Conservation (phyloP, 2,329 filamentous ascomycete genomes). For the Aschersonia sp. region DNA sequence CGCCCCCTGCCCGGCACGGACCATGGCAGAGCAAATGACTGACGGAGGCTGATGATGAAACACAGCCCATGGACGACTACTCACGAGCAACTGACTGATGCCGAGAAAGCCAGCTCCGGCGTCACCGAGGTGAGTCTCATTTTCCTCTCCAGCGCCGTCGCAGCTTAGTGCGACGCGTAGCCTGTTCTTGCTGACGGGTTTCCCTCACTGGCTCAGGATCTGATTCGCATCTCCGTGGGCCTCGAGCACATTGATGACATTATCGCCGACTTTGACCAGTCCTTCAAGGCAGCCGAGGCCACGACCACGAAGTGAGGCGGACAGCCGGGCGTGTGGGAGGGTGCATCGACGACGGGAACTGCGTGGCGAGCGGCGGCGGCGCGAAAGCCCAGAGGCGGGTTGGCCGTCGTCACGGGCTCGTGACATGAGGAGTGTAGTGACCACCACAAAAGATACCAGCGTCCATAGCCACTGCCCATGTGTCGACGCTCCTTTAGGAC, state of each 20-base stretch:
- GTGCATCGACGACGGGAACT: too few species aligned
- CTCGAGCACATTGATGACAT: conserved; percentile 97
- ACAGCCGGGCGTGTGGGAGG: background rate
- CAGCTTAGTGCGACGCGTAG: background rate
- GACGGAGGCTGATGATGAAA: background rate
- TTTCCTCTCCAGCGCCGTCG: background rate
- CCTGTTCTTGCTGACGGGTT: background rate
- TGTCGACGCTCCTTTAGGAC: too few species aligned
- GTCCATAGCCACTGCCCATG: too few species aligned
- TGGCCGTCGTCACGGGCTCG: too few species aligned
- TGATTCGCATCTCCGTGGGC: conserved; percentile 89
- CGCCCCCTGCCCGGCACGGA: background rate
- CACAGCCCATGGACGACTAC: conserved; percentile 73
- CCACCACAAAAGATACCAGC: too few species aligned
- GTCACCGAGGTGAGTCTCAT: conserved; percentile 49
- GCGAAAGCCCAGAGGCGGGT: too few species aligned
- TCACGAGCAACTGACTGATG: conserved; percentile 75
- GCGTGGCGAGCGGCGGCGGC: too few species aligned
- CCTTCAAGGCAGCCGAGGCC: conserved; percentile 49
- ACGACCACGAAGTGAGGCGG: conserved; percentile 12
- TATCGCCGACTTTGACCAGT: conserved; percentile 87
- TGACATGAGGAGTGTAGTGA: too few species aligned
- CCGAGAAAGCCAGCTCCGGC: conserved; percentile 68
- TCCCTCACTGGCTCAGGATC: conserved; percentile 37
- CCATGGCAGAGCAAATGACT: background rate